These are phyloP conservation scores for Boletellus sp. DNA, from an alignment of 768 basidiomycete species.

Conservation along the genomic window DNA sequence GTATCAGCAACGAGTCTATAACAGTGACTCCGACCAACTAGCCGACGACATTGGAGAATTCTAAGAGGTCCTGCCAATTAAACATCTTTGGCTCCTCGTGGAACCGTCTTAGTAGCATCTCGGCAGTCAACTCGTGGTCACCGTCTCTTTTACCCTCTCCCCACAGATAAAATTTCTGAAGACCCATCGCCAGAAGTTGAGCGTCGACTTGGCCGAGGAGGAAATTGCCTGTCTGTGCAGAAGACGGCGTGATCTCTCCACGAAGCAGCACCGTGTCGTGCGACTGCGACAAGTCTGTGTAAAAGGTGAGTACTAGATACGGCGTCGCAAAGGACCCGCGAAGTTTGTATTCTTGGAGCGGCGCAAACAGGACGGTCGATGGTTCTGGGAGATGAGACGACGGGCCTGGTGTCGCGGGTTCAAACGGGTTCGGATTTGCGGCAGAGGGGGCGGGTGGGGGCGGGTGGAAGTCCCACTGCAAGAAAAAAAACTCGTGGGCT, in stretches of 20 bases:
- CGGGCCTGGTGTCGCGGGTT: conserved; percentile 26
- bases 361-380: conserved; percentile 87
- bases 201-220: conserved; percentile 78
- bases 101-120: conserved; percentile 60
- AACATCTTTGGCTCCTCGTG: conserved; percentile 78
- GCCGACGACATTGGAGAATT: conserved; percentile 34
- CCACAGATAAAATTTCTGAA: conserved; percentile 88
- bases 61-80: conserved; percentile 76
- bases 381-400: conserved; percentile 42
- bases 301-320: conserved; percentile 85
- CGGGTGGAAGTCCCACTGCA: conserved; percentile 89
- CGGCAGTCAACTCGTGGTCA: conserved; percentile 11
- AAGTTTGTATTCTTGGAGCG: conserved; percentile 89
- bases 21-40: conserved; percentile 6
- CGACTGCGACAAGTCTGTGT: conserved; percentile 79
- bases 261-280: conserved; percentile 84
- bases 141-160: conserved; percentile 24
- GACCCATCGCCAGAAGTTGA: conserved; percentile 70
- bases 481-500: conserved; percentile 76
- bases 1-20: neutral
- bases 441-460: conserved; percentile 56
- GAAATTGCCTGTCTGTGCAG: conserved; percentile 40
- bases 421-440: conserved; percentile 43
- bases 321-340: conserved; percentile 85
- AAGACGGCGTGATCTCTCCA: conserved; percentile 82